Evolutionary conservation across 805 yeast genomes (phyloP).

Genomic region (Nakazawaea wickerhamii): DNA sequence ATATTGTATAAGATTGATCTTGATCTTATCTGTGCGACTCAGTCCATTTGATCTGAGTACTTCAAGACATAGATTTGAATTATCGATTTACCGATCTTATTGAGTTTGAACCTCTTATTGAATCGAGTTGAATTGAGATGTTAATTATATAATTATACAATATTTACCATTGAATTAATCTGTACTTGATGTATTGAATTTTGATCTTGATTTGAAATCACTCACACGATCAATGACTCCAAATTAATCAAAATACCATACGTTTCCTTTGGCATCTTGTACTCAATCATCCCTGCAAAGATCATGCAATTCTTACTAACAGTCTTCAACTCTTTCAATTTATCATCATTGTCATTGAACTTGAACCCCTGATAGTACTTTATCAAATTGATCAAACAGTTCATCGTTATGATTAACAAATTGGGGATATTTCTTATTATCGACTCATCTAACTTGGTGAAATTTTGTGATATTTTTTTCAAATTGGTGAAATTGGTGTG

Average conservation of each 20-base stretch:
- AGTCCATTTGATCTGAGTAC: too few relatives aligned
- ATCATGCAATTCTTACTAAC: conserved; percentile 86
- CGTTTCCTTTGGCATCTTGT: conserved; percentile 84
- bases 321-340: conserved; percentile 47
- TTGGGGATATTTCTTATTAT: conserved; percentile 77
- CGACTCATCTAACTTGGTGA: conserved; percentile 58
- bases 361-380: conserved; percentile 37
- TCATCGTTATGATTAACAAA: conserved; percentile 75
- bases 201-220: conserved; percentile 1
- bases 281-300: conserved; percentile 92
- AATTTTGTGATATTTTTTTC: conserved; percentile 65
- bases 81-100: too few relatives aligned
- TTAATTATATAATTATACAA: too few relatives aligned
- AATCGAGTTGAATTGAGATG: too few relatives aligned
- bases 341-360: conserved; percentile 39
- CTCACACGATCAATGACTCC: conserved; percentile 38
- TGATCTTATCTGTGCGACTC: too few relatives aligned
- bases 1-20: too few relatives aligned
- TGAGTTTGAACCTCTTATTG: too few relatives aligned
- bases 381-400: conserved; percentile 58
- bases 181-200: not conserved
- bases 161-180: too few relatives aligned
- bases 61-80: too few relatives aligned
- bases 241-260: conserved; percentile 64
- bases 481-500: conserved; percentile 47